Evolutionary conservation across 345 rosid species (phyloP), one percentile per base, ranked within the genome.

Genomic region (Moricandia arvensis): DNA sequence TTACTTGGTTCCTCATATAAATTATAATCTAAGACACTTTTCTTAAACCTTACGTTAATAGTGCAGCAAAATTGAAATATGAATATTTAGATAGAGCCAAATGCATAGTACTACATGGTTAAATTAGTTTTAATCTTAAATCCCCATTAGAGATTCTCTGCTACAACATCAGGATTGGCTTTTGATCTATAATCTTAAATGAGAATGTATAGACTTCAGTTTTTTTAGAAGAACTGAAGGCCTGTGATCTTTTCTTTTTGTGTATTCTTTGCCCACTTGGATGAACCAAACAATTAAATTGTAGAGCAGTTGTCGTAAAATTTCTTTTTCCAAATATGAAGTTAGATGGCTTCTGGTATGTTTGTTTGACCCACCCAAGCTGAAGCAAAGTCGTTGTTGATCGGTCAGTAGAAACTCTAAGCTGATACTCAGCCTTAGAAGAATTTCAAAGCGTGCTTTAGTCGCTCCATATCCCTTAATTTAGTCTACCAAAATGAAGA

Each of bases 361-460:
- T 77, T 64, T 57, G 68, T 59, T 24, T 64, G 37, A 86, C 6
- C 33, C 69, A 95, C 62, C 97, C 96, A 63, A 95, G 96, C 89
- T 91, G 97, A 65, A 95, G 80, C 34, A 95, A 83, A 37, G 96
- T 90, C 16, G 97, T 93, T 2, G 97, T 92, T 26, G 93, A 90
- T 55, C 96, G 96, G 75, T 95, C 99, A 76, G 81, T 92, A 59
- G 97, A 88, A 74, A 87, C 86, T 66, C 96, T 75, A 61, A 95
- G 80, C 76, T 90, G 99, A 77, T 89, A 92, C 90, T 91, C 96
- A 6, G 99, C 92, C 76, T 91, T 97, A 0, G 97, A 91, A 95
- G 97, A 82, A 95, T 87, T 87, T 95, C 73, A 95, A 80, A 49
- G 97, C 93, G 86, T 85, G 95, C 85, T 95, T 95, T 72, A 95